These are phyloP conservation scores for Euphorbia schlechtendalii DNA, from an alignment of 441 rosid genomes.

Conservation along the genomic window DNA sequence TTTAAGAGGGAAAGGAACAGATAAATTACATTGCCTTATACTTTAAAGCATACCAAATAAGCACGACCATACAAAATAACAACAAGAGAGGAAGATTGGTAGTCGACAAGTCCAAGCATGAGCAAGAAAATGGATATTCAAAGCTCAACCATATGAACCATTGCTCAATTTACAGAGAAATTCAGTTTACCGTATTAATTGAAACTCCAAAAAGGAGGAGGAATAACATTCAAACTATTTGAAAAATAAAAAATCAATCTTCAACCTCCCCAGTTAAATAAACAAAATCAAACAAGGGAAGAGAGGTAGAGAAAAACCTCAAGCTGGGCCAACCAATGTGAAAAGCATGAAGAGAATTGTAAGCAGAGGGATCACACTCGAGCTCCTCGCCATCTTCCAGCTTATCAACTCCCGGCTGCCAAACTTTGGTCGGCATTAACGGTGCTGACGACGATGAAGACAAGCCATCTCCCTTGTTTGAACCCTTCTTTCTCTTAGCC, in stretches of 20 bases:
- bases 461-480: constrained; percentile 50
- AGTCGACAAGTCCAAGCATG: not conserved
- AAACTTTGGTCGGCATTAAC: constrained; percentile 64
- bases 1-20: too few relatives aligned
- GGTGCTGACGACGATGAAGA: constrained; percentile 56
- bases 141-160: not conserved
- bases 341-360: constrained; percentile 85
- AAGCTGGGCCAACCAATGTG: constrained; percentile 95
- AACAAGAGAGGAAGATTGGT: not conserved
- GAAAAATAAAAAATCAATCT: not conserved
- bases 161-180: too few relatives aligned
- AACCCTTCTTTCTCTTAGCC: constrained; percentile 69
- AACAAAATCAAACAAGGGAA: not conserved
- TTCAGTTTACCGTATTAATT: too few relatives aligned
- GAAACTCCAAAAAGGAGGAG: too few relatives aligned
- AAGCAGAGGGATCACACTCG: constrained; percentile 85
- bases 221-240: too few relatives aligned
- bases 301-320: constrained; percentile 33
- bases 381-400: constrained; percentile 96
- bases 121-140: not conserved
- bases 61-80: not conserved
- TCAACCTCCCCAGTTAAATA: not conserved
- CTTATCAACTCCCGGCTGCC: constrained; percentile 98
- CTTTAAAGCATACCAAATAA: not conserved
- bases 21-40: too few relatives aligned